Base-by-base conservation (phyloP, 257 asterid species). In the Thymus mandschuricus region DNA sequence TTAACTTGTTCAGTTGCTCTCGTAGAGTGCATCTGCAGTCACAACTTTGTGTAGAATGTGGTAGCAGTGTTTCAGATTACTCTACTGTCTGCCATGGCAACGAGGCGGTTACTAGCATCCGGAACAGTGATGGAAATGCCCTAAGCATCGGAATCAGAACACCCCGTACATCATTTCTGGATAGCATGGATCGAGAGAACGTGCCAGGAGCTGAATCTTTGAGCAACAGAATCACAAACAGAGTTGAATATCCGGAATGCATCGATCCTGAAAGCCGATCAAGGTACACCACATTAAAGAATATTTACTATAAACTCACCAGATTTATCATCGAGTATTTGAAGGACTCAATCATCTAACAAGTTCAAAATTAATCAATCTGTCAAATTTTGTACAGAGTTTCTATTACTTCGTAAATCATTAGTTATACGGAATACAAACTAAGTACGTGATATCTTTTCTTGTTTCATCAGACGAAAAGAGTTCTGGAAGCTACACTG, bases 1-100 rank as follows among this genome's bases (percentile, higher is more conserved):
- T 51, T 70, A 68, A 78, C 73, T 71, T 94, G 41, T 89, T 89
- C 76, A 70, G 76, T 60, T 94, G 99, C 84, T 89, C 96, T 0
- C 84, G 88, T 9, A 81, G 90, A 65, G 77, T 73, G 67, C 75
- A 79, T 60, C 83, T 79, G 8, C 83, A 46, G 73, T 77, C 93
- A 3, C 78, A 74, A 35, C 75, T 81, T 44, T 75, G 86, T 15
- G 79, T 82, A 6, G 95, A 86, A 13, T 75, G 73, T 67, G 70
- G 54, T 70, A 84, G 89, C 54, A 82, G 75, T 52, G 80, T 81
- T 44, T 85, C 88, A 1, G 86, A 81, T 33, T 79, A 57, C 63
- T 79, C 91, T 5, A 78, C 73, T 43, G 62, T 87, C 68, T 88
- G 89, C 79, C 87, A 77, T 75, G 86, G 74, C 10, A 85, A 66